A percentile compares a stretch with the other conserved stretches of the same genome.
phyloP scores from a whole-genome alignment of 2,329 filamentous ascomycete species.

The Cladosporium velox region DNA sequence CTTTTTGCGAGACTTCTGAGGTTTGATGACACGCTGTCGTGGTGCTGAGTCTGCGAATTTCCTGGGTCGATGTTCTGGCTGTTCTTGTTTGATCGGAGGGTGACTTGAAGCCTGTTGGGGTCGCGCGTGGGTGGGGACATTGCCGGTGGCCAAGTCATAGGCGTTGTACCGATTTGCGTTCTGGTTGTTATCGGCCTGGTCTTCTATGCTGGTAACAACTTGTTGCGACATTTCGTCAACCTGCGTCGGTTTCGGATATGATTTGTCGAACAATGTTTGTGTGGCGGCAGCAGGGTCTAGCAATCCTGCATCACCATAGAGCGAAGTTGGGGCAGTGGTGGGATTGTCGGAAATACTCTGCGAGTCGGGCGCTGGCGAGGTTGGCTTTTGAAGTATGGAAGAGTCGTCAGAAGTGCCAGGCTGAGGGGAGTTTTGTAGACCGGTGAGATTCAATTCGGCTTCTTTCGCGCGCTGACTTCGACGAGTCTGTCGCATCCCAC shows the following conservation, averaged over 20 bases:
- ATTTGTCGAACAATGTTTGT: background rate
- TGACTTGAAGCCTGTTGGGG: background rate
- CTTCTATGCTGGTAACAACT: background rate
- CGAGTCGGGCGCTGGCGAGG: background rate
- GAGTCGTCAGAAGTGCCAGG: background rate
- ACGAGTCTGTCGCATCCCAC: slow-evolving; percentile 8
- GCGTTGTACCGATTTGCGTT: background rate
- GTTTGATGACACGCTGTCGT: background rate
- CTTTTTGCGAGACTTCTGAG: slow-evolving; percentile 1
- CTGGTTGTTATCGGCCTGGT: background rate
- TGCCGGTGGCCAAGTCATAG: background rate
- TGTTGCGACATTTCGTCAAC: background rate
- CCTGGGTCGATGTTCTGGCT: background rate
- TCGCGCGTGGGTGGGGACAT: background rate
- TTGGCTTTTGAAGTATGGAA: background rate
- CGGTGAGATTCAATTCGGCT: background rate
- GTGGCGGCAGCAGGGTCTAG: background rate
- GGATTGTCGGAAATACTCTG: background rate
- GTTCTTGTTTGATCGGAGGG: background rate
- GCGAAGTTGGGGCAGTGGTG: background rate
- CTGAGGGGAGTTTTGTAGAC: background rate
- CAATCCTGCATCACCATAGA: background rate
- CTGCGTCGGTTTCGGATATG: background rate
- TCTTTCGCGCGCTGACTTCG: slow-evolving; percentile 2
- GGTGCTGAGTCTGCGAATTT: background rate